Evolutionary conservation across 1,284 basidiomycete species (phyloP).

Genomic region (Tremellales sp.): DNA sequence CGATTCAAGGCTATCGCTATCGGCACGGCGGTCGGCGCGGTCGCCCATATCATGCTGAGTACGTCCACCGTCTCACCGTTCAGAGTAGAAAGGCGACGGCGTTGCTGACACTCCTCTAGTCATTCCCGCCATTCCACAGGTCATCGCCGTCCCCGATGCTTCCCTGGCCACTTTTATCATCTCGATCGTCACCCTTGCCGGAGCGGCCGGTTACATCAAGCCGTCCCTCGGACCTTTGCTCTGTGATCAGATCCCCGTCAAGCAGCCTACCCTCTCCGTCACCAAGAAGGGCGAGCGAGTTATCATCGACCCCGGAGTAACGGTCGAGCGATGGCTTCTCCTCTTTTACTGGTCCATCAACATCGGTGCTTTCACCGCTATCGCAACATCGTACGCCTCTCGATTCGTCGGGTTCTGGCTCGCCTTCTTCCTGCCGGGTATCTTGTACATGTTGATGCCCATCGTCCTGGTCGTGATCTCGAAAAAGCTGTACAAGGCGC

Average conservation of each 20-base stretch:
- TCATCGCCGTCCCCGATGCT: conserved; percentile 22
- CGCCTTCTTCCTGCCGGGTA: conserved; percentile 48
- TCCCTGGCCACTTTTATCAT: conserved; percentile 30
- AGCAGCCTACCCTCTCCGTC: conserved; percentile 21
- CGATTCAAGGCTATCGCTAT: conserved; percentile 67
- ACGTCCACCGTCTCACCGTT: too few species aligned
- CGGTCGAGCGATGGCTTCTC: conserved; percentile 30
- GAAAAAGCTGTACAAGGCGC: conserved; percentile 45
- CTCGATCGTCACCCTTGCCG: conserved; percentile 33
- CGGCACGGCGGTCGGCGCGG: conserved; percentile 12
- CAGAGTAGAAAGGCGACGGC: too few species aligned
- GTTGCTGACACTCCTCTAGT: too few species aligned
- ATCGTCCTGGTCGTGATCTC: conserved; percentile 43
- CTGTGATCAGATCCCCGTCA: conserved; percentile 41
- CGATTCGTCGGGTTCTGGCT: conserved; percentile 46
- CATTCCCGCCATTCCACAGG: conserved; percentile 29
- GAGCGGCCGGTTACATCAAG: conserved; percentile 34
- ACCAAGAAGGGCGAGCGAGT: conserved; percentile 35
- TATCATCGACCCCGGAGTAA: conserved; percentile 39
- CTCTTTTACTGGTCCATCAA: conserved; percentile 37
- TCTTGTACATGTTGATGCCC: conserved; percentile 50
- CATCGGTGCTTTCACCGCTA: conserved; percentile 35
- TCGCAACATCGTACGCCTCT: conserved; percentile 32
- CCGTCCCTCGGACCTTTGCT: conserved; percentile 37
- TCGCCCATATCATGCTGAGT: conserved; percentile 2